These are phyloP conservation scores for Trichophyton benhamiae DNA, from an alignment of 2,329 filamentous ascomycete species.

Conservation along the genomic window DNA sequence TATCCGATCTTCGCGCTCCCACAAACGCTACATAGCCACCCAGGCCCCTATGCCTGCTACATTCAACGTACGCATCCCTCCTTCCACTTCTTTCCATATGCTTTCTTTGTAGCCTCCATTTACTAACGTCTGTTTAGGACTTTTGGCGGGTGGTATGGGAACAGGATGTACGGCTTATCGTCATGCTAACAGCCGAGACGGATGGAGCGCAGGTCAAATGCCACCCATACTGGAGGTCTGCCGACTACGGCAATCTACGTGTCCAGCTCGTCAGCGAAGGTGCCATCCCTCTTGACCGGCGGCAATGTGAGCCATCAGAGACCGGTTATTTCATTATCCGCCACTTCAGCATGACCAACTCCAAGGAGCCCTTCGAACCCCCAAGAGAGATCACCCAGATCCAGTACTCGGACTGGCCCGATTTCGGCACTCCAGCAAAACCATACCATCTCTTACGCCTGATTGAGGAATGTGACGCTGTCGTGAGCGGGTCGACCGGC, in stretches of 20 bases:
- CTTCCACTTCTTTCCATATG: no score
- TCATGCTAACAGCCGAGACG: constrained; percentile 89
- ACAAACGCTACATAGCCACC: constrained; percentile 90
- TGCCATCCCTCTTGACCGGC: constrained; percentile 58
- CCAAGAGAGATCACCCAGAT: constrained; percentile 89
- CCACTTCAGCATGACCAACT: constrained; percentile 73
- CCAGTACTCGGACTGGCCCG: constrained; percentile 93
- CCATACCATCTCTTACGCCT: constrained; percentile 75
- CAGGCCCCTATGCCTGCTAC: constrained; percentile 89
- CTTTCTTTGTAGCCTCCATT: no score
- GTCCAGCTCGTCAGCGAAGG: constrained; percentile 71
- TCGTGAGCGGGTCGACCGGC: constrained; percentile 33
- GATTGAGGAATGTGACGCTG: constrained; percentile 75
- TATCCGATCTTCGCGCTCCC: constrained; percentile 63
- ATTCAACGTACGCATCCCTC: constrained; percentile 55
- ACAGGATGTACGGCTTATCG: constrained; percentile 84
- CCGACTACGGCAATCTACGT: constrained; percentile 64
- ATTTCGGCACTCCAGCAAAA: constrained; percentile 86
- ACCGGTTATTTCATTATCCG: constrained; percentile 68
- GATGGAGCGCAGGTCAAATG: constrained; percentile 92
- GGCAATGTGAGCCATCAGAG: constrained; percentile 34
- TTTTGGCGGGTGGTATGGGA: constrained; percentile 99
- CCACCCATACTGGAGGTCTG: constrained; percentile 79
- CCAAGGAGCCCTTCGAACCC: constrained; percentile 64
- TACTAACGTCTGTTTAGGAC: constrained; percentile 46